phyloP scores from a whole-genome alignment of 2,329 filamentous ascomycete genomes.

The Monilinia laxa region DNA sequence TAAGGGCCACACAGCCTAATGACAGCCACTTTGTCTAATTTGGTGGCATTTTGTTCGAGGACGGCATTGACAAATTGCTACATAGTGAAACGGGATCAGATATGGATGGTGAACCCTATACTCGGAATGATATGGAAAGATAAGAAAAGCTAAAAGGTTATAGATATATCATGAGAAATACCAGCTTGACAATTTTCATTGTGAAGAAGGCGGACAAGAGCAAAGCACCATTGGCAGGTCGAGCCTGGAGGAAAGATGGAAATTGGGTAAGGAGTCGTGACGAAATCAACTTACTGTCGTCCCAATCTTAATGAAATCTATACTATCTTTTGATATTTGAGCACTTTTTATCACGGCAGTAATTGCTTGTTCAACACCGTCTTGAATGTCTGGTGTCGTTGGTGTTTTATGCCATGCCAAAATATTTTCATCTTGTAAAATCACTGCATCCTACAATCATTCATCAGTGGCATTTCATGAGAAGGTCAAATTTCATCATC shows the following conservation, averaged over 20 bases:
- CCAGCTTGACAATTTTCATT: background rate
- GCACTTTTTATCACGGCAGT: slow-evolving; percentile 45
- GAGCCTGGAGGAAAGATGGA: background rate
- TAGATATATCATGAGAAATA: background rate
- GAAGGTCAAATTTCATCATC: background rate
- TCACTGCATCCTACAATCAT: slow-evolving; percentile 28
- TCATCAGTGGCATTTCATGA: background rate
- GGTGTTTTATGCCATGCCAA: slow-evolving; percentile 49
- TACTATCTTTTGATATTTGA: slow-evolving; percentile 42
- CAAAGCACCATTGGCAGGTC: too few species aligned
- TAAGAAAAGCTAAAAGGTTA: background rate
- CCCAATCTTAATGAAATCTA: slow-evolving; percentile 51
- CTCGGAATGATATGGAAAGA: slow-evolving; percentile 3
- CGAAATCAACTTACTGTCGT: slow-evolving; percentile 34
- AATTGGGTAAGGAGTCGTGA: background rate
- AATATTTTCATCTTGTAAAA: slow-evolving; percentile 35
- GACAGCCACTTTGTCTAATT: slow-evolving; percentile 53
- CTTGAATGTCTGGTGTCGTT: slow-evolving; percentile 52
- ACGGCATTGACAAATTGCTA: slow-evolving; percentile 53
- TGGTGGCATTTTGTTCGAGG: slow-evolving; percentile 49
- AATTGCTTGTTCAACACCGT: slow-evolving; percentile 50
- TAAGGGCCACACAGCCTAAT: slow-evolving; percentile 51
- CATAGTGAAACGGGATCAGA: background rate
- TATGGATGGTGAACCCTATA: background rate
- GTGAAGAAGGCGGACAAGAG: background rate